Base-by-base conservation (phyloP, 805 yeast species). In the Ogataea wickerhamii region DNA sequence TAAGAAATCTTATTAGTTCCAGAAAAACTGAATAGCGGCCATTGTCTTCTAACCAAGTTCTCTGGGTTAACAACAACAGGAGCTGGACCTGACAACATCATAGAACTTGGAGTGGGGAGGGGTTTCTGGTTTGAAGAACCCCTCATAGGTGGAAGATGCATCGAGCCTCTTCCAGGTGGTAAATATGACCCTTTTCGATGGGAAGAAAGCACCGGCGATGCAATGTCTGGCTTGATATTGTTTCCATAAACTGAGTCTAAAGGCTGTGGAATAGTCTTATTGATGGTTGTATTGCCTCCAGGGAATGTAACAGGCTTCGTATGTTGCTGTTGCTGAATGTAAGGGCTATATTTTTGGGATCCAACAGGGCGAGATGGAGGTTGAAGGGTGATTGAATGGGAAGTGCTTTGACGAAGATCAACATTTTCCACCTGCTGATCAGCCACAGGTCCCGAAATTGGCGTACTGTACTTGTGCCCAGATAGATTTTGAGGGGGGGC, bases 11-110 rank as follows among this genome's bases (percentile, higher is more conserved):
- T 70, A 5, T 63, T 58, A 3, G 76, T 67, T 16, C 62, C 63
- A 19, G 76, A 67, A 83, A 93, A 87, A 41, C 73, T 68, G 55
- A 86, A 82, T 23, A 87, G 55, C 0, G 96, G 95, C 61, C 82
- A 83, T 54, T 85, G 95, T 38, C 83, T 68, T 32, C 64, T 60
- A 18, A 69, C 59, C 36, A 82, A 58, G 18, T 78, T 73, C 36
- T 73, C 74, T 6, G 85, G 82, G 43, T 78, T 73, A 21, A 64
- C 61, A 6, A 68, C 63, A 27, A 53, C 62, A 1, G 65, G 64
- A 2, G 65, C 65, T 16, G 65, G 64, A 3, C 60, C 36, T 47
- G 58, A 23, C 47, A 53, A n/a, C 28, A 27, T 25, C 36, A 34
- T 13, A 30, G 42, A 11, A 29, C 34, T 21, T 7, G 34, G 37